Conservation (phyloP, 2,329 filamentous ascomycete genomes). For the Penicillium rolfsii region DNA sequence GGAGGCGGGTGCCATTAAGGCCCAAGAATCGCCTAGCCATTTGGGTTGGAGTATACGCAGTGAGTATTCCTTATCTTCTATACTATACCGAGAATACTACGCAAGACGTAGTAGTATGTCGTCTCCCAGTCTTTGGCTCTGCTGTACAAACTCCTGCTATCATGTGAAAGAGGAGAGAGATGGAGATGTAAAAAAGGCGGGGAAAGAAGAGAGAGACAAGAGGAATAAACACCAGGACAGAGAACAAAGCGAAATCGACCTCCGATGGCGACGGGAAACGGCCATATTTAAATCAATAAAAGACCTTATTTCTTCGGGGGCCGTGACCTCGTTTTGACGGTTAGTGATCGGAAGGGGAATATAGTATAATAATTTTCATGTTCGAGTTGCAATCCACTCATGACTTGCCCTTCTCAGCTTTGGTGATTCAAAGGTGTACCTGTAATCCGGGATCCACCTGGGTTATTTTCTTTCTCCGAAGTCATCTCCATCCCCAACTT, state of each 20-base stretch:
- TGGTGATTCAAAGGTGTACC: neutral
- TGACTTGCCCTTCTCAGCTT: slow-evolving; percentile 15
- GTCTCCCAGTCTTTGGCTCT: neutral
- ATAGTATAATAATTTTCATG: no score
- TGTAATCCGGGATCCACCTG: neutral
- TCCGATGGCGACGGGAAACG: slow-evolving; percentile 6
- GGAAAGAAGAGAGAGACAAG: neutral
- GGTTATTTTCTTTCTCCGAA: neutral
- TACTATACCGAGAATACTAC: neutral
- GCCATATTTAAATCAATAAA: slow-evolving; percentile 13
- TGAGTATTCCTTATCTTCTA: neutral
- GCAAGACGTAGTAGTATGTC: neutral
- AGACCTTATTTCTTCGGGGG: slow-evolving; percentile 3
- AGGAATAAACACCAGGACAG: neutral
- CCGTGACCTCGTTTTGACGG: slow-evolving; percentile 11
- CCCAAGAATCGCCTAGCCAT: slow-evolving; percentile 41
- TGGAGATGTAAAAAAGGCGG: neutral
- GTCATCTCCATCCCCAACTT: neutral
- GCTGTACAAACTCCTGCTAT: neutral
- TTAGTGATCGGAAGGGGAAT: neutral
- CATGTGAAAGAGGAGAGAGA: neutral
- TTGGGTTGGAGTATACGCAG: neutral
- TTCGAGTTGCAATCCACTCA: neutral
- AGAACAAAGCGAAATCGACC: slow-evolving; percentile 4
- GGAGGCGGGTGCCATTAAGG: slow-evolving; percentile 46